Conservation (phyloP, 1,139 yeast genomes). For the Pneumocystis jirovecii region DNA sequence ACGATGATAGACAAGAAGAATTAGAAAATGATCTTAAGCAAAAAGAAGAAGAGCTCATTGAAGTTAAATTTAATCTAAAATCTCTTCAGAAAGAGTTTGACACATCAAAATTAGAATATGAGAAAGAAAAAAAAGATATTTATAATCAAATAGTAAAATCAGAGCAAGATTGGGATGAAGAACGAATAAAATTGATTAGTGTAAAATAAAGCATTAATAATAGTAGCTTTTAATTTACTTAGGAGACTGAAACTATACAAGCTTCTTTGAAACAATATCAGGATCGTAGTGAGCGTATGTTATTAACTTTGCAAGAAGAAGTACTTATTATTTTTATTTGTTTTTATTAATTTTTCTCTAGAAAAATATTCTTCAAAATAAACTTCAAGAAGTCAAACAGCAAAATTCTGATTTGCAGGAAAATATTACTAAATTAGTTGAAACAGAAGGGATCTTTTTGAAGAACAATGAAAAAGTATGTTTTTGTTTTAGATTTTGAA, state of each 20-base stretch:
- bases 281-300: background rate
- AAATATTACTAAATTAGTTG: background rate
- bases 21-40: slow-evolving; percentile 10
- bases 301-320: background rate
- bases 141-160: background rate
- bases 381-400: background rate
- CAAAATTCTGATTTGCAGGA: background rate
- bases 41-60: slow-evolving; percentile 2
- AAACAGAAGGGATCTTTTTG: background rate
- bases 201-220: background rate
- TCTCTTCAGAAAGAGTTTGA: slow-evolving; percentile 10
- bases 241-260: background rate
- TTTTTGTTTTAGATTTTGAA: background rate
- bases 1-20: slow-evolving; percentile 11
- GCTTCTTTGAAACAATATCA: background rate
- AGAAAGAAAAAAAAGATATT: background rate
- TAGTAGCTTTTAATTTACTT: background rate
- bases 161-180: background rate
- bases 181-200: background rate
- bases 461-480: background rate
- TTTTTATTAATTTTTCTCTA: background rate
- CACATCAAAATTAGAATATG: slow-evolving; percentile 3
- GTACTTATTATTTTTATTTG: background rate
- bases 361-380: background rate
- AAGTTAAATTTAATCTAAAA: slow-evolving; percentile 6